phyloP scores from a whole-genome alignment of 768 basidiomycete genomes.

The Mycena epipterygia region DNA sequence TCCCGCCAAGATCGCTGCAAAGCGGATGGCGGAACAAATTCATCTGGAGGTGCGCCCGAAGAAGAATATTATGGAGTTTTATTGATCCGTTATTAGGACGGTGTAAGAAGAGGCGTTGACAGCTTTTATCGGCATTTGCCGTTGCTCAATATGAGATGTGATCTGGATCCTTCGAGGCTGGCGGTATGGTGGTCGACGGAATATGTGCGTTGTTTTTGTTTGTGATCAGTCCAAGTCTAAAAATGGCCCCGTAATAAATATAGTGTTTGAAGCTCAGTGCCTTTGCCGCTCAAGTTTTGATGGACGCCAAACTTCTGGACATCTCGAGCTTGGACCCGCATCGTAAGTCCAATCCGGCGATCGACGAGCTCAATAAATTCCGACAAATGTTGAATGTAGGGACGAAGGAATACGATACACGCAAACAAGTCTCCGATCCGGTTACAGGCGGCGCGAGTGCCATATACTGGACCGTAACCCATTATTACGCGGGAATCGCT shows the following conservation, averaged over 20 bases:
- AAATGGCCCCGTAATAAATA: not conserved
- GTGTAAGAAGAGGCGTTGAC: slow-evolving; percentile 61
- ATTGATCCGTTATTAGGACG: slow-evolving; percentile 52
- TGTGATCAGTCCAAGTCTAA: not conserved
- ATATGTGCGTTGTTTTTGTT: slow-evolving; percentile 48
- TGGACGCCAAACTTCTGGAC: slow-evolving; percentile 58
- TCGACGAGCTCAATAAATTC: not conserved
- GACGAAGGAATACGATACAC: slow-evolving; percentile 59
- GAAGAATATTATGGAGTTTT: not conserved
- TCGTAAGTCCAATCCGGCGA: slow-evolving; percentile 48
- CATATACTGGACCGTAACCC: slow-evolving; percentile 65
- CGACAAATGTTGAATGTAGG: slow-evolving; percentile 42
- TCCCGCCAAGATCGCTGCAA: slow-evolving; percentile 63
- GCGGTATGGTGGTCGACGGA: slow-evolving; percentile 73
- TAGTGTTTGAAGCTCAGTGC: slow-evolving; percentile 67
- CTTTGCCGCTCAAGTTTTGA: slow-evolving; percentile 65
- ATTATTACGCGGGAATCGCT: slow-evolving; percentile 60
- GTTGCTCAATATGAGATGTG: slow-evolving; percentile 73
- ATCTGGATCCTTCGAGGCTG: slow-evolving; percentile 62
- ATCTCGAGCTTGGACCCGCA: slow-evolving; percentile 62
- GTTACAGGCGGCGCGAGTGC: slow-evolving; percentile 60
- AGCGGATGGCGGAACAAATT: slow-evolving; percentile 64
- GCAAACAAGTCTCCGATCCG: slow-evolving; percentile 55
- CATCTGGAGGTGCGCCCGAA: slow-evolving; percentile 56
- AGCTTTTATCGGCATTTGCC: slow-evolving; percentile 74